Base-by-base conservation (phyloP, 345 rosid species). In the Bruguiera gymnorhiza region DNA sequence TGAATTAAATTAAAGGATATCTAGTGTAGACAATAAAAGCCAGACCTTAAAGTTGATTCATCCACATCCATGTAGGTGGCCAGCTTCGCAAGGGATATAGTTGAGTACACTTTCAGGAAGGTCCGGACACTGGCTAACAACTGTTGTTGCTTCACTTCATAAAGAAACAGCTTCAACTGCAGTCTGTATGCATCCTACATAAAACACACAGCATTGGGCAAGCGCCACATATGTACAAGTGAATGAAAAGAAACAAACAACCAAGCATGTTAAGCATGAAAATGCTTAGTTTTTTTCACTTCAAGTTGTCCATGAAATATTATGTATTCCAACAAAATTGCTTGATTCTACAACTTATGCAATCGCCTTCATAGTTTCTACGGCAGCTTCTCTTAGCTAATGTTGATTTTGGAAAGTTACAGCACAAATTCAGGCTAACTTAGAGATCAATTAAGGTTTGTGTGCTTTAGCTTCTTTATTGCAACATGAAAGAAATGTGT, bases 121-220 rank as follows among this genome's bases (percentile, higher is more conserved):
- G 96, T 83, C 50, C 99, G 76, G 20, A 92, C 84, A 46, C 97
- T 96, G 2, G 88, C 77, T 63, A 95, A 79, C 70, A 95, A 79
- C 77, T 88, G 96, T 55, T 95, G 99, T 80, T 95, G 99, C 85
- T 86, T 95, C 66, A 89, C 97, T 82, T 95, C 99, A 73, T 90
- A 89, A 6, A 95, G 92, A 73, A 95, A 92, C 65, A 95, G 79
- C 87, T 95, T 95, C 86, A 95, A 71, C 81, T 95, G 98, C 75
- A 88, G 86, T 77, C 92, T 86, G 74, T 95, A 92, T 7, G 99
- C 99, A 83, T 92, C 98, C 98, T 95, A 86, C 62, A 61, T 72
- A 58, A 69, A 46, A n/a, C 26, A 57, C 26, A 51, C 18, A 67
- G 48, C 43, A 72, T 10, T 23, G 16, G 37, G 46, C 54, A 30